phyloP scores from a whole-genome alignment of 2,329 filamentous ascomycete genomes.

The Epichloe typhina region DNA sequence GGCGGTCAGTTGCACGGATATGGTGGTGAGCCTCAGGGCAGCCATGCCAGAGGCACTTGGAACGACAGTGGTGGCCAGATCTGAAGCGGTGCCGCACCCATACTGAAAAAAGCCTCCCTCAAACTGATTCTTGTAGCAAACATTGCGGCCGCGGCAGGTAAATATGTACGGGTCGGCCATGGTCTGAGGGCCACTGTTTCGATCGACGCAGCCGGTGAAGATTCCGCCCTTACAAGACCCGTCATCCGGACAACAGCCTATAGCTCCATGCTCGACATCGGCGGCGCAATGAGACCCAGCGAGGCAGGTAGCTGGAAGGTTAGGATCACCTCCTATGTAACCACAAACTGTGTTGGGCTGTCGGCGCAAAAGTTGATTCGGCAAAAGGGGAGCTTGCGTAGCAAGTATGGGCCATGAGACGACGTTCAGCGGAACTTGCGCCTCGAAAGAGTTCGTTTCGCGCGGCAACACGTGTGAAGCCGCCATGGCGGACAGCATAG shows the following conservation, averaged over 20 bases:
- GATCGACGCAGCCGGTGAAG: constrained; percentile 44
- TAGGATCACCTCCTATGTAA: constrained; percentile 38
- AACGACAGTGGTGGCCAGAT: constrained; percentile 34
- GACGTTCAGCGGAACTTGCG: constrained; percentile 22
- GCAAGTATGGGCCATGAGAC: constrained; percentile 21
- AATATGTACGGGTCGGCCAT: constrained; percentile 43
- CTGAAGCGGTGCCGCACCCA: constrained; percentile 38
- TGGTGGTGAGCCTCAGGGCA: constrained; percentile 21
- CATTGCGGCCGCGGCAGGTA: constrained; percentile 36
- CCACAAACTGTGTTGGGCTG: constrained; percentile 44
- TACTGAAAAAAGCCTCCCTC: constrained; percentile 43
- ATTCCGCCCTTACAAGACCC: constrained; percentile 39
- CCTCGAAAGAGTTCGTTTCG: constrained; percentile 24
- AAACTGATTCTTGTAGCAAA: constrained; percentile 43
- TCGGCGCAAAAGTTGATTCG: constrained; percentile 24
- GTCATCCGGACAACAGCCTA: constrained; percentile 43
- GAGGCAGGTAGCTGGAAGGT: constrained; percentile 42
- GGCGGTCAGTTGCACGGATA: constrained; percentile 28
- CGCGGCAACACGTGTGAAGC: constrained; percentile 27
- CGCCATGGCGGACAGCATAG: constrained; percentile 18
- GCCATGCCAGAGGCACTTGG: constrained; percentile 30
- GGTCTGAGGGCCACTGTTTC: constrained; percentile 33
- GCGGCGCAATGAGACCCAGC: constrained; percentile 45
- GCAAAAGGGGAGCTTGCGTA: constrained; percentile 24
- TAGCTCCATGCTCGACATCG: constrained; percentile 32